Conservation (phyloP, 352 stramenopile species). For the Phytophthora nicotianae region DNA sequence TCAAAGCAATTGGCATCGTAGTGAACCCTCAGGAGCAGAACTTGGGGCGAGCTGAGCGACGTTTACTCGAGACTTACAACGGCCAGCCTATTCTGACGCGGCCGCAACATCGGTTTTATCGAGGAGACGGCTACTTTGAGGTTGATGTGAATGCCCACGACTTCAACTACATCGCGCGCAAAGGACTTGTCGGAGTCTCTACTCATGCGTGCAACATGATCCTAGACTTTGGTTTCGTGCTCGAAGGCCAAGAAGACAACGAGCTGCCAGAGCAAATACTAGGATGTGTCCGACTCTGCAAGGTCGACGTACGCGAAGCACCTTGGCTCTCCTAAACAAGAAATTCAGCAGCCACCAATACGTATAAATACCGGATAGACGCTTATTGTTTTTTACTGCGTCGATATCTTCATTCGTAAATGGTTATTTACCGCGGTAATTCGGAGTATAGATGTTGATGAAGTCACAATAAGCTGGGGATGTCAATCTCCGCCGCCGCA, state of each 20-base stretch:
- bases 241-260: conserved; percentile 78
- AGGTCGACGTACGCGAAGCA: conserved; percentile 69
- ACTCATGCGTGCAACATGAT: conserved; percentile 84
- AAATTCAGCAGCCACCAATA: no score
- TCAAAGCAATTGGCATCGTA: conserved; percentile 85
- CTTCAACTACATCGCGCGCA: conserved; percentile 86
- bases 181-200: conserved; percentile 72
- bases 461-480: no score
- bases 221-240: conserved; percentile 83
- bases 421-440: no score
- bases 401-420: no score
- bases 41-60: conserved; percentile 71
- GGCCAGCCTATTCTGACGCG: conserved; percentile 82
- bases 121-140: conserved; percentile 77
- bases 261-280: conserved; percentile 83
- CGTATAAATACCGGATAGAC: no score
- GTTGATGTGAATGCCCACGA: conserved; percentile 83
- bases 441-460: no score
- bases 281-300: conserved; percentile 73
- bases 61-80: conserved; percentile 85
- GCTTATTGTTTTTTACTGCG: no score
- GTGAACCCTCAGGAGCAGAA: conserved; percentile 76
- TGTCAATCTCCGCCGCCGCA: no score
- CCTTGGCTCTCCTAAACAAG: conserved; percentile 41
- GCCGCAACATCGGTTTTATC: conserved; percentile 79